A percentile compares a stretch with the other conserved stretches of the same genome.
These are phyloP conservation scores for Diplocarpon rosae DNA, from an alignment of 2,329 filamentous ascomycete genomes.

Conservation along the genomic window DNA sequence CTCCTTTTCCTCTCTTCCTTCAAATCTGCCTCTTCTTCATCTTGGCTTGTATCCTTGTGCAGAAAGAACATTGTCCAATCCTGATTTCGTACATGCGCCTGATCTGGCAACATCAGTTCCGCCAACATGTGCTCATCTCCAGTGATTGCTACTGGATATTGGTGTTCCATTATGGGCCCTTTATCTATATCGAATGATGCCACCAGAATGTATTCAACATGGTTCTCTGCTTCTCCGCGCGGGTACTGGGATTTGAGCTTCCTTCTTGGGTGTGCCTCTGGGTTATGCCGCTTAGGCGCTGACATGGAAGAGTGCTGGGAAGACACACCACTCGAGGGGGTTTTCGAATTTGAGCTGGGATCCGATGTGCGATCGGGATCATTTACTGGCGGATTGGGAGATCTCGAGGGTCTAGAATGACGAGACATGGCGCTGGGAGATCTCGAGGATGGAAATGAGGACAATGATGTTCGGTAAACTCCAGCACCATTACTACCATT, in stretches of 20 bases:
- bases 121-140: conserved; percentile 97
- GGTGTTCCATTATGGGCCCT: conserved; percentile 95
- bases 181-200: conserved; percentile 96
- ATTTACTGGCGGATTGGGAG: conserved; percentile 37
- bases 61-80: conserved; percentile 99
- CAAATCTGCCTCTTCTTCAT: conserved; percentile 67
- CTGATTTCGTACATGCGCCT: conserved; percentile 86
- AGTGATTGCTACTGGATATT: conserved; percentile 89
- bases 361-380: conserved; percentile 47
- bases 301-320: conserved; percentile 51
- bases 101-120: conserved; percentile 95
- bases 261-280: conserved; percentile 39
- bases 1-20: conserved; percentile 42
- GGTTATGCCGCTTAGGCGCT: conserved; percentile 38
- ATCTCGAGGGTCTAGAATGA: conserved; percentile 41
- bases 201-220: conserved; percentile 98
- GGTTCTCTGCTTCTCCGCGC: conserved; percentile 65
- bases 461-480: conserved; percentile 44
- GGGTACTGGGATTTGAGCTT: conserved; percentile 67
- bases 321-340: conserved; percentile 45
- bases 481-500: conserved; percentile 23
- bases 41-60: conserved; percentile 82
- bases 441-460: conserved; percentile 49
- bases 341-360: conserved; percentile 48
- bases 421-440: conserved; percentile 46